These are phyloP conservation scores for Radiomyces spectabilis DNA, from an alignment of 192 early-diverging fungal species.

Conservation along the genomic window DNA sequence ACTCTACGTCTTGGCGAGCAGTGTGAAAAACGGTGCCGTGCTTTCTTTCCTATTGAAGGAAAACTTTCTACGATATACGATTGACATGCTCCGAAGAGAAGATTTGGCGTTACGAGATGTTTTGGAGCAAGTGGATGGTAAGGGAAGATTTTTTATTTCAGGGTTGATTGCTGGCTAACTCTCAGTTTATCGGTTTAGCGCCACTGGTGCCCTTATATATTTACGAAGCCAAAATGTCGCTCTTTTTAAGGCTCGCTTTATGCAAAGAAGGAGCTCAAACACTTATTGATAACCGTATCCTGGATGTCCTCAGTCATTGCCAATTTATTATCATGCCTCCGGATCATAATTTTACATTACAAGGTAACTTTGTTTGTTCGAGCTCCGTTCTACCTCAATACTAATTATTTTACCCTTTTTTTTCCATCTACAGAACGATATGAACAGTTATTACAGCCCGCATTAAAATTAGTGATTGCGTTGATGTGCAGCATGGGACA, in stretches of 20 bases:
- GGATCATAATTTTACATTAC: constrained; percentile 12
- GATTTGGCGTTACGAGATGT: constrained; percentile 43
- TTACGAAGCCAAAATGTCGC: constrained; percentile 74
- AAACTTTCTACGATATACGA: constrained; percentile 49
- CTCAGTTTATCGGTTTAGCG: constrained; percentile 5
- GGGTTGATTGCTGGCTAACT: background rate
- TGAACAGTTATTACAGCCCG: too few species aligned
- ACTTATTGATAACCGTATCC: constrained; percentile 68
- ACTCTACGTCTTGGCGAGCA: constrained; percentile 23
- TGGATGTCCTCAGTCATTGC: constrained; percentile 70
- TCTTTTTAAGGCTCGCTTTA: constrained; percentile 76
- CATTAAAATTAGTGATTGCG: too few species aligned
- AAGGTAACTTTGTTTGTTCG: background rate
- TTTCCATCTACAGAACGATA: too few species aligned
- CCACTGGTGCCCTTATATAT: constrained; percentile 58
- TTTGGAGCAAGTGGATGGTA: constrained; percentile 41
- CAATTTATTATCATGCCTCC: constrained; percentile 66
- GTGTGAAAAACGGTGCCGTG: background rate
- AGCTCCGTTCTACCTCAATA: too few species aligned
- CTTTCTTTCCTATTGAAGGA: constrained; percentile 33
- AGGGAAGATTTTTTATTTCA: background rate
- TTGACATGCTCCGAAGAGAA: constrained; percentile 53
- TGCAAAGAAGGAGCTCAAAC: constrained; percentile 65
- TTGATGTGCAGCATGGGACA: too few species aligned
- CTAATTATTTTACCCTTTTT: too few species aligned